A percentile compares a stretch with the other conserved stretches of the same genome.
Evolutionary conservation across 208 protist genomes (phyloP).

Genomic region (Trypanosoma conorhini): DNA sequence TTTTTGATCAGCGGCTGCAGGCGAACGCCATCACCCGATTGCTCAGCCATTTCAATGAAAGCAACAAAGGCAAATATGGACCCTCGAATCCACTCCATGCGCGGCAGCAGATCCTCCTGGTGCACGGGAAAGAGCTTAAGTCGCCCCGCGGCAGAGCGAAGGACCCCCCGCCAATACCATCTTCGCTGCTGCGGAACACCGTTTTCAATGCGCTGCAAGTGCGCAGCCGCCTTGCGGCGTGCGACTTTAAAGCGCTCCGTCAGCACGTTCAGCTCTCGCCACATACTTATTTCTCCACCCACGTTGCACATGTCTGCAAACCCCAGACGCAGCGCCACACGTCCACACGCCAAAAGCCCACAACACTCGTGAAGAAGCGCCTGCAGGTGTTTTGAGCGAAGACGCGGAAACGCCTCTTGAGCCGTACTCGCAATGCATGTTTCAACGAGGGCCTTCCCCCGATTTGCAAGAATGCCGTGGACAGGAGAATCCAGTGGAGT

Average conservation of each 20-base stretch:
- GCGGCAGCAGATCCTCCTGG: conserved; percentile 65
- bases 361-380: conserved; percentile 73
- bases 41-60: conserved; percentile 71
- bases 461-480: conserved; percentile 70
- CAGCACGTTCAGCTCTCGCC: conserved; percentile 87
- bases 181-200: conserved; percentile 78
- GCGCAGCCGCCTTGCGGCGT: conserved; percentile 46
- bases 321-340: conserved; percentile 67
- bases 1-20: conserved; percentile 55
- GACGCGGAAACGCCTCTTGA: conserved; percentile 62
- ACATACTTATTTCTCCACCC: conserved; percentile 76
- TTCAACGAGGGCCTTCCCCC: conserved; percentile 74
- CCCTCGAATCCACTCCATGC: conserved; percentile 83
- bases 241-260: conserved; percentile 63
- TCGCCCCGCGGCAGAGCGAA: conserved; percentile 51
- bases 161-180: conserved; percentile 89
- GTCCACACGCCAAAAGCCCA: conserved; percentile 72
- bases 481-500: conserved; percentile 84
- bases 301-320: conserved; percentile 69
- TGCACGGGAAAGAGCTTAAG: conserved; percentile 79
- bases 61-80: conserved; percentile 80
- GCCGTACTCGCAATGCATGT: conserved; percentile 38
- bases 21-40: conserved; percentile 54
- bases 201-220: conserved; percentile 79
- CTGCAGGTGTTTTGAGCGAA: conserved; percentile 86